A percentile compares a stretch with the other conserved stretches of the same genome.
Evolutionary conservation across 257 asterid species (phyloP).

Genomic region (Phtheirospermum japonicum): DNA sequence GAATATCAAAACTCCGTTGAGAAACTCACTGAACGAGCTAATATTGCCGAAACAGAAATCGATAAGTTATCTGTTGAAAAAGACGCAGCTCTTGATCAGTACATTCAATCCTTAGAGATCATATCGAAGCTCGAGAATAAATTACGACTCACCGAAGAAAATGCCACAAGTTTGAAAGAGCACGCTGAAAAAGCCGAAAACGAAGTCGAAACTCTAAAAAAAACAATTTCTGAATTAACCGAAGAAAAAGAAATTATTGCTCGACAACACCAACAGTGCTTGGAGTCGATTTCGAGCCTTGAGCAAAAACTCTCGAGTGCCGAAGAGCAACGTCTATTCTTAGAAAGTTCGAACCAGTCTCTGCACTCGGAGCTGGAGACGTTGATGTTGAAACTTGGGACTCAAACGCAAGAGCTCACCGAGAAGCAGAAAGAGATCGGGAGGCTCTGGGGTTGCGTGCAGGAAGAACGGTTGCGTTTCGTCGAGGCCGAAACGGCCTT

Average conservation of each 20-base stretch:
- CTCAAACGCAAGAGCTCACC: constrained; percentile 76
- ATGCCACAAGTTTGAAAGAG: constrained; percentile 50
- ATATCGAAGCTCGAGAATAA: constrained; percentile 79
- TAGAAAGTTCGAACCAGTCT: constrained; percentile 75
- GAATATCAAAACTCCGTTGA: constrained; percentile 66
- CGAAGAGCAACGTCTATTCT: constrained; percentile 61
- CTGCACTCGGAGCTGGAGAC: constrained; percentile 81
- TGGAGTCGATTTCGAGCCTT: constrained; percentile 56
- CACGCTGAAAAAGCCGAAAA: constrained; percentile 76
- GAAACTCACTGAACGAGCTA: constrained; percentile 47
- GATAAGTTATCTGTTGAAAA: constrained; percentile 54
- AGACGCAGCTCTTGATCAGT: constrained; percentile 74
- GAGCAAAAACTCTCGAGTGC: constrained; percentile 64
- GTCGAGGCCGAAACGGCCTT: constrained; percentile 97
- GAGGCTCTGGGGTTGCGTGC: constrained; percentile 78
- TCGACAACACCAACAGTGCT: constrained; percentile 55
- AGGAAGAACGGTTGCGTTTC: constrained; percentile 85
- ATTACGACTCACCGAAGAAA: constrained; percentile 62
- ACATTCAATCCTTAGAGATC: constrained; percentile 61
- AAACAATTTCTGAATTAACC: constrained; percentile 48
- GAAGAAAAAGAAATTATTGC: constrained; percentile 75
- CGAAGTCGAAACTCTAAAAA: constrained; percentile 67
- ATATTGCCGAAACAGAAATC: constrained; percentile 55
- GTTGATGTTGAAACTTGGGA: constrained; percentile 66
- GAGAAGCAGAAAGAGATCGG: constrained; percentile 90